Percentiles rank a stretch among this genome's conserved stretches.
Conservation (phyloP, 2,329 filamentous ascomycete genomes). For the Byssothecium circinans region DNA sequence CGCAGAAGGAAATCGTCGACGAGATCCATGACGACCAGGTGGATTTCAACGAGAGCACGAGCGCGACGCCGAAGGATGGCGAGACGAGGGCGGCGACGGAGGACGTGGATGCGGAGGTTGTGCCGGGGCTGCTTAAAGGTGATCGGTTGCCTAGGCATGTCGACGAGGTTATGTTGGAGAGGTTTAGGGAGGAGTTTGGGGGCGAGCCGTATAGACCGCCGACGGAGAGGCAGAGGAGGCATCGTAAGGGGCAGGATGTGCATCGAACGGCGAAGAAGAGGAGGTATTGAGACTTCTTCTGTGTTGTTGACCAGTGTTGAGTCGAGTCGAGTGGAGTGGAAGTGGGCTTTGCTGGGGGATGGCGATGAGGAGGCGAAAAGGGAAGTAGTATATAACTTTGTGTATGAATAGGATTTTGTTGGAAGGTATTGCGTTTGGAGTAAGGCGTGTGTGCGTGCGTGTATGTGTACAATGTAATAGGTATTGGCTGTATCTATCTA, state of each 20-base stretch:
- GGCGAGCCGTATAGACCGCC: constrained; percentile 37
- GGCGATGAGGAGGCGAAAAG: no score
- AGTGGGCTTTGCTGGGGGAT: no score
- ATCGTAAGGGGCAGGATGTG: constrained; percentile 34
- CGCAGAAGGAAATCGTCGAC: constrained; percentile 82
- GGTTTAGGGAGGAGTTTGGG: constrained; percentile 35
- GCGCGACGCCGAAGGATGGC: constrained; percentile 18
- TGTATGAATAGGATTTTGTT: no score
- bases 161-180: constrained; percentile 40
- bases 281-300: constrained; percentile 17
- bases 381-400: no score
- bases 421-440: no score
- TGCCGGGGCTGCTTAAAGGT: constrained; percentile 19
- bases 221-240: constrained; percentile 35
- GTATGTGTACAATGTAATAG: no score
- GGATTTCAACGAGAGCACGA: constrained; percentile 38
- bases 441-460: no score
- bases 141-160: constrained; percentile 30
- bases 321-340: no score
- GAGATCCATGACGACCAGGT: constrained; percentile 49
- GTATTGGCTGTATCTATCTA: no score
- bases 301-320: no score
- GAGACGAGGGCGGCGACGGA: no score
- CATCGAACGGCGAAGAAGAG: constrained; percentile 35
- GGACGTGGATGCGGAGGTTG: not conserved